These are phyloP conservation scores for Aspergillus ochraceus DNA, from an alignment of 2,329 filamentous ascomycete species.

Conservation along the genomic window DNA sequence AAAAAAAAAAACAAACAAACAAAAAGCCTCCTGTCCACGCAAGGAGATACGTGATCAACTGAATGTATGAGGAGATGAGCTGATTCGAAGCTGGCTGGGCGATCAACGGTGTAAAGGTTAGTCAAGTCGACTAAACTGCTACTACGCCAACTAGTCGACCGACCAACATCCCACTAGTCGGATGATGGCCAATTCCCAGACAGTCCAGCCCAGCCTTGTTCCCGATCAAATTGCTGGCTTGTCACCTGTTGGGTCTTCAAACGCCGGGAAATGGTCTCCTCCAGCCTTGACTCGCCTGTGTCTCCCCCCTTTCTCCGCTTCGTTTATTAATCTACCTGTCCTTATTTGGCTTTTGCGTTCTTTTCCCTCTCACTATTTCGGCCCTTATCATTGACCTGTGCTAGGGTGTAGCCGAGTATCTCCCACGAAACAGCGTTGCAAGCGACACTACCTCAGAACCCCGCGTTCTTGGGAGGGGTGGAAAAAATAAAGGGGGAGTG, in stretches of 20 bases:
- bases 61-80: conserved; percentile 7
- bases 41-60: conserved; percentile 8
- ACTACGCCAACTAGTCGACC: background rate
- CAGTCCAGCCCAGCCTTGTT: background rate
- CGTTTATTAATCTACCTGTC: background rate
- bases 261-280: conserved; percentile 1
- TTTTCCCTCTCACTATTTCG: background rate
- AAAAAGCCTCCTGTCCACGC: background rate
- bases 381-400: background rate
- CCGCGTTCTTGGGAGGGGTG: background rate
- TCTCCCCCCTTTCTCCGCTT: background rate
- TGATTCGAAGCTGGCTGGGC: background rate
- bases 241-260: background rate
- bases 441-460: background rate
- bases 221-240: background rate
- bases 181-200: background rate
- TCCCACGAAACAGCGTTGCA: background rate
- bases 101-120: background rate
- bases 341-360: background rate
- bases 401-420: background rate
- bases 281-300: conserved; percentile 2
- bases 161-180: background rate
- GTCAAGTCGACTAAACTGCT: background rate
- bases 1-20: background rate
- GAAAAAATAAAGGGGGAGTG: conserved; percentile 1